phyloP scores from a whole-genome alignment of 2,329 filamentous ascomycete genomes.

The Fusarium sp. region DNA sequence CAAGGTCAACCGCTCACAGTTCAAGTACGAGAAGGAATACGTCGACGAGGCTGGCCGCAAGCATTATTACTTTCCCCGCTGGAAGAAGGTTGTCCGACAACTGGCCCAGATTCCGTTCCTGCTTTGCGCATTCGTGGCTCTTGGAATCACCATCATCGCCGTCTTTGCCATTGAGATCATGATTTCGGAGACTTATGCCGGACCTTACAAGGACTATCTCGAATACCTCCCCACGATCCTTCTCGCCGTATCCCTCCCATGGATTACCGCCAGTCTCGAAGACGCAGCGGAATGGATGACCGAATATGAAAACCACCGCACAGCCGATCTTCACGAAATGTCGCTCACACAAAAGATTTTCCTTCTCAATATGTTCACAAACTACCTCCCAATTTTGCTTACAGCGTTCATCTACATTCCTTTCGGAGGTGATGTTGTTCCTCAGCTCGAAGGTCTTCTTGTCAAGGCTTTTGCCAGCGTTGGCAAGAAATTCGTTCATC shows the following conservation, averaged over 20 bases:
- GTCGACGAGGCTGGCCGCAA: constrained; percentile 73
- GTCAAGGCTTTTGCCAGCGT: constrained; percentile 59
- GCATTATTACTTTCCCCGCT: constrained; percentile 70
- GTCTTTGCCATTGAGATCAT: constrained; percentile 81
- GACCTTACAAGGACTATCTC: constrained; percentile 73
- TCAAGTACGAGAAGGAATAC: constrained; percentile 70
- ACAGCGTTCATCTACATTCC: constrained; percentile 85
- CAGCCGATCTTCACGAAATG: constrained; percentile 73
- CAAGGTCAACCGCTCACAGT: constrained; percentile 73
- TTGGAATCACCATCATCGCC: constrained; percentile 74
- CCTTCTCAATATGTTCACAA: constrained; percentile 82
- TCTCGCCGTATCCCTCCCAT: constrained; percentile 73
- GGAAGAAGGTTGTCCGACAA: constrained; percentile 73
- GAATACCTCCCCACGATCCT: constrained; percentile 79
- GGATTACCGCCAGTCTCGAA: constrained; percentile 72
- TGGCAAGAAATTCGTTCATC: constrained; percentile 63
- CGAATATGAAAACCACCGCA: constrained; percentile 81
- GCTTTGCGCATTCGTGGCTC: constrained; percentile 64
- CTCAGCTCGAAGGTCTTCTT: constrained; percentile 71
- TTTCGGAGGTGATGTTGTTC: constrained; percentile 74
- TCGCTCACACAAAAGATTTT: constrained; percentile 80
- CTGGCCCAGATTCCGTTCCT: constrained; percentile 77
- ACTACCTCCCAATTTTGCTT: constrained; percentile 79
- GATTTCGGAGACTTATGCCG: constrained; percentile 78
- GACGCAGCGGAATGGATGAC: constrained; percentile 71